Conservation (phyloP, 768 basidiomycete genomes). For the Mycena indigotica region DNA sequence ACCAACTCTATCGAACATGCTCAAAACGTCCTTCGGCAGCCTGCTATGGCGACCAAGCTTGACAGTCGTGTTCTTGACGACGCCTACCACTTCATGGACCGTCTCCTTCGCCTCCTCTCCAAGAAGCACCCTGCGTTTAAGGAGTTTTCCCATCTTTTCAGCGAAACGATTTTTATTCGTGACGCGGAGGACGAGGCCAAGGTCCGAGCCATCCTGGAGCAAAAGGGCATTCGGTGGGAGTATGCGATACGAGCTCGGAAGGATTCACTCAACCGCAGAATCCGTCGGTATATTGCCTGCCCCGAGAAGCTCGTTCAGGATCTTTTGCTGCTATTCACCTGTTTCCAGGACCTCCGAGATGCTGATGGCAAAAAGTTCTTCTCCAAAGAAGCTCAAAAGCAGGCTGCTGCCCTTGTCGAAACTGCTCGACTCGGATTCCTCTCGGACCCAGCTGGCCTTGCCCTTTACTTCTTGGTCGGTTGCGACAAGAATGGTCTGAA, state of each 20-base stretch:
- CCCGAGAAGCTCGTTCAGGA: neutral
- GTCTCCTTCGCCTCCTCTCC: constrained; percentile 5
- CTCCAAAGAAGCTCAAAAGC: neutral
- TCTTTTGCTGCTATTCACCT: neutral
- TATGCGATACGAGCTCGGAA: neutral
- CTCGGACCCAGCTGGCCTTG: neutral
- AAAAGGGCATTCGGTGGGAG: neutral
- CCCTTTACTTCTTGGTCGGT: neutral
- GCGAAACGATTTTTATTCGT: constrained; percentile 3
- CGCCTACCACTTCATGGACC: constrained; percentile 11
- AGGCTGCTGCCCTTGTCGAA: neutral
- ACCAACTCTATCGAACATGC: neutral
- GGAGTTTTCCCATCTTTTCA: constrained; percentile 5
- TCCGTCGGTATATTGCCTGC: neutral
- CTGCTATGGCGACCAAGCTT: neutral
- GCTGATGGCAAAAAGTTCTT: neutral
- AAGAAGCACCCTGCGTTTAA: constrained; percentile 3
- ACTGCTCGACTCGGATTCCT: neutral
- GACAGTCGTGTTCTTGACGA: constrained; percentile 4
- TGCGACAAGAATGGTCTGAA: neutral
- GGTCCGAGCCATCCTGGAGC: neutral
- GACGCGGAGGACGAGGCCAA: neutral
- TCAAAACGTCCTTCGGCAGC: neutral
- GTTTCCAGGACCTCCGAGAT: neutral
- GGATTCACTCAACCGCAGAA: neutral